Percentiles rank a stretch among this genome's conserved stretches.
Evolutionary conservation across 371 early-diverging fungal genomes (phyloP).

Genomic region (Mucor lusitanicus): DNA sequence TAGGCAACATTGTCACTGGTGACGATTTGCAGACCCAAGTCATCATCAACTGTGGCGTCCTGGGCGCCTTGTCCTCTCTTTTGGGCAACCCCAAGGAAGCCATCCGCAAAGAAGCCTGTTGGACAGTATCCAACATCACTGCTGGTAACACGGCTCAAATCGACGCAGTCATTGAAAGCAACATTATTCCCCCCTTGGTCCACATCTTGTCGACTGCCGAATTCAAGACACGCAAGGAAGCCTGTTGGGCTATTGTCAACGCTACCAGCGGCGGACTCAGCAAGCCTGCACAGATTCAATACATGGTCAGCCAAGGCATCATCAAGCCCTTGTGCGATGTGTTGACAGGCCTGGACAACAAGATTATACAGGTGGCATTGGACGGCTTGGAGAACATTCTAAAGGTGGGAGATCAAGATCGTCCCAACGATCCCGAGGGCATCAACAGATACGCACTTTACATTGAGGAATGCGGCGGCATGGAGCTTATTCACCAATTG

Average conservation of each 20-base stretch:
- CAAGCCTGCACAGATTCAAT: conserved; percentile 88
- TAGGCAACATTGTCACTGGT: conserved; percentile 99
- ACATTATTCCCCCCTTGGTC: conserved; percentile 92
- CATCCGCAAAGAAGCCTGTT: conserved; percentile 99
- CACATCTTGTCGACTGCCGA: conserved; percentile 89
- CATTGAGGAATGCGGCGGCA: conserved; percentile 93
- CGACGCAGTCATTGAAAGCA: conserved; percentile 93
- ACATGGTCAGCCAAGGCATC: conserved; percentile 89
- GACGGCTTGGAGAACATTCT: conserved; percentile 98
- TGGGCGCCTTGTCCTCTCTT: conserved; percentile 81
- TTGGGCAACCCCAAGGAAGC: conserved; percentile 89
- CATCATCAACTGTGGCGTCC: conserved; percentile 88
- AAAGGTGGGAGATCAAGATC: conserved; percentile 88
- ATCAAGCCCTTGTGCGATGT: conserved; percentile 96
- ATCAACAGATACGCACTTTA: conserved; percentile 86
- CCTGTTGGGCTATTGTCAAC: conserved; percentile 99
- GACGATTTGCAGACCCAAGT: conserved; percentile 98
- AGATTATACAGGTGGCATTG: conserved; percentile 93
- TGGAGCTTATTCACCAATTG: conserved; percentile 90
- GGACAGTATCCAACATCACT: conserved; percentile 99
- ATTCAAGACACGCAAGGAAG: conserved; percentile 98
- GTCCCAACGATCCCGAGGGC: conserved; percentile 51
- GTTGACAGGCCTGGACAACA: conserved; percentile 88
- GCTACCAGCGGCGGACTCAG: conserved; percentile 93
- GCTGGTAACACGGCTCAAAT: conserved; percentile 98